Evolutionary conservation across 129 eudicot genomes (phyloP).

Genomic region (Lactuca sativa): DNA sequence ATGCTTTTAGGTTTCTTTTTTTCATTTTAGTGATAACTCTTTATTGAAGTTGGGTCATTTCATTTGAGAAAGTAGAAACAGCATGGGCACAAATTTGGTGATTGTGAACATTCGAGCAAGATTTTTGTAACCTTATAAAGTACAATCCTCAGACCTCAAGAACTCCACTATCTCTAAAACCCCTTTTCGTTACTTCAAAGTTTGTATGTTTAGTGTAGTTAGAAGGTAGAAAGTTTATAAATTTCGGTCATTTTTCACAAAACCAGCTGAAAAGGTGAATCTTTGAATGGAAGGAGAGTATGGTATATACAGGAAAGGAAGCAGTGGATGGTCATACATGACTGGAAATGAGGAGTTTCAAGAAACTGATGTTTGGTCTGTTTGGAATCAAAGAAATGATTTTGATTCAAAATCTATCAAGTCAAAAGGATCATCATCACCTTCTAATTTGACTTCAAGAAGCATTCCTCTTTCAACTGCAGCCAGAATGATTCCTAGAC

Average conservation of each 20-base stretch:
- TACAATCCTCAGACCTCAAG: constrained; percentile 18
- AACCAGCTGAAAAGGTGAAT: constrained; percentile 21
- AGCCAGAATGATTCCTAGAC: constrained; percentile 64
- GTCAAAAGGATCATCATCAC: constrained; percentile 20
- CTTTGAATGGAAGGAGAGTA: constrained; percentile 48
- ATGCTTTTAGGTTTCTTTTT: not conserved
- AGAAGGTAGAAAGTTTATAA: constrained; percentile 17
- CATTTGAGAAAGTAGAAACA: constrained; percentile 23
- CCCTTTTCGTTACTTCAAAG: constrained; percentile 8
- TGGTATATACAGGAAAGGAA: constrained; percentile 52
- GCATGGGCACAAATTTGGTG: constrained; percentile 31
- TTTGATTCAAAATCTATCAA: constrained; percentile 20
- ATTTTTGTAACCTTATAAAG: constrained; percentile 29
- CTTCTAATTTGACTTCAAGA: constrained; percentile 35
- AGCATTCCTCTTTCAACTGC: constrained; percentile 39
- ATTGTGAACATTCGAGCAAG: constrained; percentile 29
- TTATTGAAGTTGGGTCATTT: constrained; percentile 33
- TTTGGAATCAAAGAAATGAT: constrained; percentile 35
- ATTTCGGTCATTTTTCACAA: constrained; percentile 4
- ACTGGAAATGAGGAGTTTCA: constrained; percentile 59
- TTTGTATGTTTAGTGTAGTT: constrained; percentile 12
- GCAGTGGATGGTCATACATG: constrained; percentile 55
- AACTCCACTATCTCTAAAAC: constrained; percentile 25
- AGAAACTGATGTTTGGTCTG: constrained; percentile 78
- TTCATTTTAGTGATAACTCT: constrained; percentile 14